These are phyloP conservation scores for Cytospora schulzeri DNA, from an alignment of 2,329 filamentous ascomycete genomes.

Conservation along the genomic window DNA sequence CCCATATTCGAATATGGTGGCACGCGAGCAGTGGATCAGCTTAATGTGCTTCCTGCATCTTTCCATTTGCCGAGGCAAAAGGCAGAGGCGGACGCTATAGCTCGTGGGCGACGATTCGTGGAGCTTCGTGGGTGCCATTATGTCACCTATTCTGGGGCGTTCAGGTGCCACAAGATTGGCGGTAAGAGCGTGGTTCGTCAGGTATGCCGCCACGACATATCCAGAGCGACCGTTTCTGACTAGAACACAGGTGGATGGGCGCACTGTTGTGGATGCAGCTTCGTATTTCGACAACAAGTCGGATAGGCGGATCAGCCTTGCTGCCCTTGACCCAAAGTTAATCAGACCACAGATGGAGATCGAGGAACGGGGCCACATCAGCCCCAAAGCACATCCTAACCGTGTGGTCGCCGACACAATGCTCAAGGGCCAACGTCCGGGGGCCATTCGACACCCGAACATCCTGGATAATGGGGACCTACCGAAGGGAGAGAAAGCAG, in stretches of 20 bases:
- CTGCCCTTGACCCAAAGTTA: too few species aligned
- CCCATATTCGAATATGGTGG: neutral
- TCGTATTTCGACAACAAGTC: neutral
- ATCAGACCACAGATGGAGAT: too few species aligned
- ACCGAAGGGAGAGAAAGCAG: too few species aligned
- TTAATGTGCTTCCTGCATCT: neutral
- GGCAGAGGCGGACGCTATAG: neutral
- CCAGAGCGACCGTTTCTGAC: too few species aligned
- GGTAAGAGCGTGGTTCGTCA: too few species aligned
- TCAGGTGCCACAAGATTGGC: neutral
- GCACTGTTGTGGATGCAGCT: neutral
- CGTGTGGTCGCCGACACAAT: too few species aligned
- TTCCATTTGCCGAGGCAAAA: neutral
- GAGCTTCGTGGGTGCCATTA: slow-evolving; percentile 3
- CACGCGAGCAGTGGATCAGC: neutral
- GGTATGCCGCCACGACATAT: too few species aligned
- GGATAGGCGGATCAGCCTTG: too few species aligned
- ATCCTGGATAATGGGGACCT: too few species aligned
- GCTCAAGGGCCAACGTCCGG: too few species aligned
- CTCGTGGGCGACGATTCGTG: neutral
- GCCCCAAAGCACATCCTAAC: too few species aligned
- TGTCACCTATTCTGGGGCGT: neutral
- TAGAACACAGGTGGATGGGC: neutral
- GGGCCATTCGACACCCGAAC: too few species aligned
- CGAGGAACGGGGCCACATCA: slow-evolving; percentile 17